Evolutionary conservation across 306 rosid genomes (phyloP).

Genomic region (Heteromeles arbutifolia): DNA sequence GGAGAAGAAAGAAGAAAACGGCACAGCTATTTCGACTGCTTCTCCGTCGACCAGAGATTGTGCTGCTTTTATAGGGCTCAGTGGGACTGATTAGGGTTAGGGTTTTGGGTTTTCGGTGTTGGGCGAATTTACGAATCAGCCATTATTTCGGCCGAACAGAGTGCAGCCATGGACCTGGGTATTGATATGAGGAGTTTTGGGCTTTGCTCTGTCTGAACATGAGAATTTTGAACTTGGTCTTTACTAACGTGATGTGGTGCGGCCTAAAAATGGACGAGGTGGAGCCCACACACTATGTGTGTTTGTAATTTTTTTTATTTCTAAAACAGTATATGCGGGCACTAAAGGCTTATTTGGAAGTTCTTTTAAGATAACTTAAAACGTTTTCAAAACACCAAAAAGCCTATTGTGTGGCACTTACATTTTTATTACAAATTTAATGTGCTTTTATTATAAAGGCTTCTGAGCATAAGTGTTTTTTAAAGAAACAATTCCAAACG

Average conservation of each 20-base stretch:
- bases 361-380: too few species aligned
- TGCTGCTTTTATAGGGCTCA: conserved; percentile 17
- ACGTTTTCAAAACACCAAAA: too few species aligned
- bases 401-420: too few species aligned
- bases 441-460: too few species aligned
- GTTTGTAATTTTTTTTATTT: too few species aligned
- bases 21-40: background rate
- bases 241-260: background rate
- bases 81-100: conserved; percentile 18
- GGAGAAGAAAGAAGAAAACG: background rate
- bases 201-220: background rate
- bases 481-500: too few species aligned
- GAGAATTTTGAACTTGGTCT: background rate
- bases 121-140: background rate
- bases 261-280: background rate
- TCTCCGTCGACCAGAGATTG: background rate
- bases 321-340: too few species aligned
- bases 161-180: background rate
- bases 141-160: background rate
- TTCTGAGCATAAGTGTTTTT: too few species aligned
- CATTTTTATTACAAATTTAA: too few species aligned
- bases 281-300: background rate
- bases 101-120: background rate
- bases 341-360: too few species aligned
- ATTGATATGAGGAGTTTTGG: background rate